Evolutionary conservation across 768 basidiomycete species (phyloP).

Genomic region (Leccinum obscurum): DNA sequence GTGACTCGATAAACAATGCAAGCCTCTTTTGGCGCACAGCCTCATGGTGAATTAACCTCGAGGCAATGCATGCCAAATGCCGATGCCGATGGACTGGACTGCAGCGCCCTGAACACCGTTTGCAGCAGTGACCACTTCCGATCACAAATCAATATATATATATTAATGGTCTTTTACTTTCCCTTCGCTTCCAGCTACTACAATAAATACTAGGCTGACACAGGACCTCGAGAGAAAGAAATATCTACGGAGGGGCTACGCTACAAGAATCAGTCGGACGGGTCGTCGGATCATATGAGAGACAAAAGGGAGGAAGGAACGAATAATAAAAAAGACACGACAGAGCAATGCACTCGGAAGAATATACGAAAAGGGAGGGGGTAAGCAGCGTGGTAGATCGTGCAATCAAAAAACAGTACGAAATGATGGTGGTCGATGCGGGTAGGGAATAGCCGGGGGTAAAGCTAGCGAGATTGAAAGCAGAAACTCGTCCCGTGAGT

Average conservation of each 20-base stretch:
- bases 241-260: constrained; percentile 32
- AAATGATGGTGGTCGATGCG: constrained; percentile 16
- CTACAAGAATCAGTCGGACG: constrained; percentile 26
- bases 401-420: constrained; percentile 29
- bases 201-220: constrained; percentile 29
- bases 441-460: constrained; percentile 8
- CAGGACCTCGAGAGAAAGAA: constrained; percentile 20
- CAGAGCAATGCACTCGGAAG: constrained; percentile 3
- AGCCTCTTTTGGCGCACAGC: not conserved
- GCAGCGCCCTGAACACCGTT: not conserved
- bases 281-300: constrained; percentile 3
- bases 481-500: constrained; percentile 30
- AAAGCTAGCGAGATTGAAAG: constrained; percentile 10
- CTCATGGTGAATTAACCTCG: constrained; percentile 17
- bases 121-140: not conserved
- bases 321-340: constrained; percentile 15
- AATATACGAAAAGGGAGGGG: constrained; percentile 1
- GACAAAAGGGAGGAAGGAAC: constrained; percentile 1
- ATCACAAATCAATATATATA: constrained; percentile 2
- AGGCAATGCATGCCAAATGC: constrained; percentile 1
- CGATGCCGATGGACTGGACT: not conserved
- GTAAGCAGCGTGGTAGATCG: constrained; percentile 5
- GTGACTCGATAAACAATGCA: not conserved
- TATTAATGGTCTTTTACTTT: constrained; percentile 16
- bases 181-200: constrained; percentile 19